Evolutionary conservation across 352 stramenopile species (phyloP).

Genomic region (Pythium chondricola): DNA sequence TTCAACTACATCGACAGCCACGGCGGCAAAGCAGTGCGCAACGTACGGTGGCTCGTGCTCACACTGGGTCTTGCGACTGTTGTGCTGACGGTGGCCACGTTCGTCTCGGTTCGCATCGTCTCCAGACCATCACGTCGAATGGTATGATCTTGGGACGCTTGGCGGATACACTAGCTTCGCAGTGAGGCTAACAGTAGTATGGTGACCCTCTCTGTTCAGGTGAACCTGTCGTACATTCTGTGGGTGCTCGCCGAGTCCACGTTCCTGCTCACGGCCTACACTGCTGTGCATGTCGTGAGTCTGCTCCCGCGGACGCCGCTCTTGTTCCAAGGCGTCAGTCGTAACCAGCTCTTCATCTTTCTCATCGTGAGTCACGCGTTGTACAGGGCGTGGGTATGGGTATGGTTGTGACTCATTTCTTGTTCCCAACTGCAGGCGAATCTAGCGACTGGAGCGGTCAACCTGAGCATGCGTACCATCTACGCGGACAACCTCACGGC

Average conservation of each 20-base stretch:
- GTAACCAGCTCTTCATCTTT: slow-evolving; percentile 84
- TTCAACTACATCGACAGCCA: slow-evolving; percentile 65
- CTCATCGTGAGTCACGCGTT: slow-evolving; percentile 45
- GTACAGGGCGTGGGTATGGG: no score
- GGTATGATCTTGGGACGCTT: no score
- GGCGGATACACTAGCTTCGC: no score
- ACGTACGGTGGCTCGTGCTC: slow-evolving; percentile 55
- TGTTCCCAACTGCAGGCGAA: slow-evolving; percentile 71
- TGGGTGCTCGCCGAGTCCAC: slow-evolving; percentile 67
- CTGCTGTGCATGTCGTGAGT: slow-evolving; percentile 54
- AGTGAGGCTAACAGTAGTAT: no score
- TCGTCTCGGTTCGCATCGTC: slow-evolving; percentile 48
- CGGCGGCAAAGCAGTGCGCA: slow-evolving; percentile 47
- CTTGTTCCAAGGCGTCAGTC: slow-evolving; percentile 66
- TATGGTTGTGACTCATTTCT: no score
- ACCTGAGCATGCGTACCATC: slow-evolving; percentile 80
- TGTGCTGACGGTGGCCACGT: slow-evolving; percentile 42
- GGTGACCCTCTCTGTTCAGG: no score
- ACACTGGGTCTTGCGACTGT: slow-evolving; percentile 35
- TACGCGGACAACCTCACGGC: slow-evolving; percentile 35
- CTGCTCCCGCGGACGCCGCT: slow-evolving; percentile 58
- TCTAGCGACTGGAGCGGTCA: slow-evolving; percentile 65
- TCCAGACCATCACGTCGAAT: slow-evolving; percentile 65
- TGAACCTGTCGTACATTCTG: slow-evolving; percentile 76
- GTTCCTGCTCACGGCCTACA: slow-evolving; percentile 53